Evolutionary conservation across 1,284 basidiomycete genomes (phyloP).

Genomic region (Neolentinus lepideus): DNA sequence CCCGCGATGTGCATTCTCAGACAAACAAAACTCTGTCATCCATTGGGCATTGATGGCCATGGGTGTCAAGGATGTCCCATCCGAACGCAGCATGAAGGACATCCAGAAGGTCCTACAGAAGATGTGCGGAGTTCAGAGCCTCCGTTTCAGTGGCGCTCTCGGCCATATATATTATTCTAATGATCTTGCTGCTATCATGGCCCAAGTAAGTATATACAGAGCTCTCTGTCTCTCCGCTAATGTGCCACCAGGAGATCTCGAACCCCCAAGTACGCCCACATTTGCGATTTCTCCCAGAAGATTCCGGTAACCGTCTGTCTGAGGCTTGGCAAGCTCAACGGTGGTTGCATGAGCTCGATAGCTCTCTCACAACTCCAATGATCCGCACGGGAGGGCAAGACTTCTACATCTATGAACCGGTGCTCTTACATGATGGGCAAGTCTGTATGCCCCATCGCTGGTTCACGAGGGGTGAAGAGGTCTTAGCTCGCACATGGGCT

Average conservation of each 20-base stretch:
- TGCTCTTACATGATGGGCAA: conserved; percentile 12
- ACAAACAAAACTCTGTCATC: conserved; percentile 4
- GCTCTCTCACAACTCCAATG: conserved; percentile 21
- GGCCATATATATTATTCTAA: conserved; percentile 28
- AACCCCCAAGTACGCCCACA: conserved; percentile 17
- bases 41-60: conserved; percentile 5
- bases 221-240: not conserved
- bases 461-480: conserved; percentile 18
- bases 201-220: conserved; percentile 19
- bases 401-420: conserved; percentile 25
- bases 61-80: conserved; percentile 22
- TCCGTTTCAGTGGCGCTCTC: conserved; percentile 22
- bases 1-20: conserved; percentile 9
- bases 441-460: conserved; percentile 23
- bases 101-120: conserved; percentile 20
- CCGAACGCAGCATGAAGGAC: conserved; percentile 15
- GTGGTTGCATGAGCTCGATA: conserved; percentile 19
- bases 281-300: conserved; percentile 24
- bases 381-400: conserved; percentile 16
- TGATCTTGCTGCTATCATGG: conserved; percentile 21
- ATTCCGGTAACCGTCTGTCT: conserved; percentile 13
- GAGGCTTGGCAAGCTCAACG: conserved; percentile 19
- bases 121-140: conserved; percentile 20
- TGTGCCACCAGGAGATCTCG: conserved; percentile 21
- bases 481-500: no score